Evolutionary conservation across 2,329 filamentous ascomycete species (phyloP), one percentile per base, ranked within the genome.

Genomic region (Rasamsonia emersonii): DNA sequence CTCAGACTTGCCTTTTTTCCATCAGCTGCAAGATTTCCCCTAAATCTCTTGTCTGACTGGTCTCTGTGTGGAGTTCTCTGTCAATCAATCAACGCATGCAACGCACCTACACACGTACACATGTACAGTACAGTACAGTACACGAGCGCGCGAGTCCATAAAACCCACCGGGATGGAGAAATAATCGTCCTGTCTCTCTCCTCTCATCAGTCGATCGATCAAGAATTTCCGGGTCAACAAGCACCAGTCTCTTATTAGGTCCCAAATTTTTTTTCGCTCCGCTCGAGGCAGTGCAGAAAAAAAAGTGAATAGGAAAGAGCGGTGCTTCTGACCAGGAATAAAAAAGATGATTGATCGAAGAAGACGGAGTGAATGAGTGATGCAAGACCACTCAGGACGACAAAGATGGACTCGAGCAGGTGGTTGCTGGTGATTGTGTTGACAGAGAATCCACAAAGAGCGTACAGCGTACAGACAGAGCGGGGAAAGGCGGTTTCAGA

Each of bases 1-100:
- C 52, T 56, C 52, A 54, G 52, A 56, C 46, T 56, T 56, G 52
- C 52, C 52, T 56, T 56, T 48, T 35, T 37, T 23, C 39, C 36
- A 43, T 45, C 50, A 45, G 34, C 16, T 30, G 35, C 24, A 15
- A 27, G 18, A 20, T 26, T 18, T 33, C 20, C 11, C 24, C 25
- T 9, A 14, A 5, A 25, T n/a, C 29, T 13, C 32, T 13, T 20
- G 16, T 11, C 13, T 14, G 21, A 26, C 33, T 14, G 10, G 18
- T 18, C 21, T 13, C 19, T 29, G 6, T 24, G 19, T n/a, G 16
- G 19, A 18, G 20, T 20, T 25, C 18, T 5, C 17, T 24, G 21
- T 29, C 28, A 9, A 15, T 6, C 9, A 26, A n/a, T n/a, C n/a
- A n/a, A n/a, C n/a, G n/a, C n/a, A n/a, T n/a, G n/a, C n/a, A n/a